Conservation (phyloP, 2,329 filamentous ascomycete genomes). For the Paecilomyces formosus region DNA sequence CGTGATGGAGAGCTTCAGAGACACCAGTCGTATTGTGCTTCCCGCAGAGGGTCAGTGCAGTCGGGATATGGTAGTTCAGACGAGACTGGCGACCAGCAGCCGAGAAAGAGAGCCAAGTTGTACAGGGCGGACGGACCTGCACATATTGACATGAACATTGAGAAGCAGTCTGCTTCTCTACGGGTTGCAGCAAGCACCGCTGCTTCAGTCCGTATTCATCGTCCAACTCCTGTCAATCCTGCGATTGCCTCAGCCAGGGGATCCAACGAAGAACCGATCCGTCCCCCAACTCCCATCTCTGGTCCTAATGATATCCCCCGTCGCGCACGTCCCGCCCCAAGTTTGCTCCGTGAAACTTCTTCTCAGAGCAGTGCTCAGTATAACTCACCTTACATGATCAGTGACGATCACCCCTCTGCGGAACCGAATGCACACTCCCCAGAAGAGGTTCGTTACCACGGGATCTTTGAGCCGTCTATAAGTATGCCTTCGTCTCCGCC, state of each 20-base stretch:
- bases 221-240: slow-evolving; percentile 54
- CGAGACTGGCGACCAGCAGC: slow-evolving; percentile 52
- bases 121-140: slow-evolving; percentile 66
- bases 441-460: slow-evolving; percentile 43
- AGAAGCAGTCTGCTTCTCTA: slow-evolving; percentile 67
- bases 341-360: slow-evolving; percentile 57
- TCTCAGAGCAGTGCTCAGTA: slow-evolving; percentile 36
- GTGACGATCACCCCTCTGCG: slow-evolving; percentile 26
- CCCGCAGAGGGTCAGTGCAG: slow-evolving; percentile 30
- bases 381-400: slow-evolving; percentile 33
- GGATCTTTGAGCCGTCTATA: slow-evolving; percentile 59
- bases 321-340: slow-evolving; percentile 32
- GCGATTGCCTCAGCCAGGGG: slow-evolving; percentile 20
- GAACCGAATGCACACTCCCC: slow-evolving; percentile 44
- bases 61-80: slow-evolving; percentile 66
- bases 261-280: slow-evolving; percentile 36
- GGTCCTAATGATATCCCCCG: slow-evolving; percentile 20
- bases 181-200: slow-evolving; percentile 87
- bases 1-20: slow-evolving; percentile 26
- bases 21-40: slow-evolving; percentile 12
- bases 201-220: slow-evolving; percentile 76
- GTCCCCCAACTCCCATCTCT: slow-evolving; percentile 40
- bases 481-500: slow-evolving; percentile 89
- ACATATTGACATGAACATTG: slow-evolving; percentile 59
- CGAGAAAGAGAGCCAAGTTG: slow-evolving; percentile 73